phyloP scores from a whole-genome alignment of 257 asterid species.

The Pogostemon cablin region DNA sequence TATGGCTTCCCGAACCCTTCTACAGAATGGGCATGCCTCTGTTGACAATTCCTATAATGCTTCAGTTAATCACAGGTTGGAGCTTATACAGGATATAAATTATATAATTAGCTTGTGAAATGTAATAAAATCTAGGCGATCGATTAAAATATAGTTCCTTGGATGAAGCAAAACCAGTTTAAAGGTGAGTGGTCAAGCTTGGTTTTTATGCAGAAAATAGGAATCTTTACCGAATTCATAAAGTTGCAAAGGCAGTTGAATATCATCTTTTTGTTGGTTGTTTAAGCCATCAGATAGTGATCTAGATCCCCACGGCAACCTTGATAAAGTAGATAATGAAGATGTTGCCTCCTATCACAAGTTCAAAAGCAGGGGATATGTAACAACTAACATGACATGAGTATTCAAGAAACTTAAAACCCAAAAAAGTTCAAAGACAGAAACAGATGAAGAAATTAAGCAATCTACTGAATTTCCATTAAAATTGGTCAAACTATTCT shows the following conservation, averaged over 20 bases:
- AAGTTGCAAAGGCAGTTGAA: conserved; percentile 57
- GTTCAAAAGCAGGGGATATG: neutral
- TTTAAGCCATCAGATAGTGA: conserved; percentile 40
- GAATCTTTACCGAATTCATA: conserved; percentile 64
- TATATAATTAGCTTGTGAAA: neutral
- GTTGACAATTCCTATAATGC: conserved; percentile 49
- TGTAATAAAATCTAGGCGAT: conserved; percentile 4
- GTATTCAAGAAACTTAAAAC: conserved; percentile 21
- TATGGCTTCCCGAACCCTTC: conserved; percentile 86
- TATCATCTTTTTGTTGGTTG: conserved; percentile 40
- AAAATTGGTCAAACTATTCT: neutral
- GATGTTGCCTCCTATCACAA: conserved; percentile 63
- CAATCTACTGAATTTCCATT: neutral
- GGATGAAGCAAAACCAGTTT: neutral
- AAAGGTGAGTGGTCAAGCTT: neutral
- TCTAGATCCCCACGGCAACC: conserved; percentile 78
- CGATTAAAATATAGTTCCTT: neutral
- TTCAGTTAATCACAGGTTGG: conserved; percentile 38
- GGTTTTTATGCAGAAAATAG: neutral
- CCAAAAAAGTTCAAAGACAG: neutral
- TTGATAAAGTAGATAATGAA: conserved; percentile 61
- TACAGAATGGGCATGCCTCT: conserved; percentile 95
- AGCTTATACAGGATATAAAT: conserved; percentile 11
- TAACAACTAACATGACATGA: neutral
- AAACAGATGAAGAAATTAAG: neutral